Evolutionary conservation across 2,329 filamentous ascomycete genomes (phyloP).

Genomic region (Trichoderma citrinoviride): DNA sequence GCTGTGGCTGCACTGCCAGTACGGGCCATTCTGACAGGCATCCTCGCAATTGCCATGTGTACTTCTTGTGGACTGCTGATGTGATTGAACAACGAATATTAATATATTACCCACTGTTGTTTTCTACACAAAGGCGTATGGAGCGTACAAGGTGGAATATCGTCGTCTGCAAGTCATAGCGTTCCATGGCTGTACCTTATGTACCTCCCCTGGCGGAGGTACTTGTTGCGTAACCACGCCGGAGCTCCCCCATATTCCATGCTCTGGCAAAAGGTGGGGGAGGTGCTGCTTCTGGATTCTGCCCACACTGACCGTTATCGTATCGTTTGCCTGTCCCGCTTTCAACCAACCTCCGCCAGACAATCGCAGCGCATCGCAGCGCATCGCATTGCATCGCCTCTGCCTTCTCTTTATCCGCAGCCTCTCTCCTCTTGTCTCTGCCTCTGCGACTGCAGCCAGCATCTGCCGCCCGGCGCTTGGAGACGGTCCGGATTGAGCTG

Average conservation of each 20-base stretch:
- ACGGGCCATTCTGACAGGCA: too few species aligned
- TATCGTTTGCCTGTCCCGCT: background rate
- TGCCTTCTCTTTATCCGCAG: background rate
- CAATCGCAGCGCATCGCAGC: background rate
- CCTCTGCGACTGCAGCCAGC: background rate
- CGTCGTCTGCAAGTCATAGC: too few species aligned
- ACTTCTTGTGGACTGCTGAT: too few species aligned
- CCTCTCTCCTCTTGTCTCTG: background rate
- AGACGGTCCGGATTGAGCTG: background rate
- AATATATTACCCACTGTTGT: too few species aligned
- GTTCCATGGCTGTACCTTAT: too few species aligned
- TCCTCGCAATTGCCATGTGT: too few species aligned
- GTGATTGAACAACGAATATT: too few species aligned
- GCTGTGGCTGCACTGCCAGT: slow-evolving; percentile 1
- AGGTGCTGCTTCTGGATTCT: slow-evolving; percentile 18
- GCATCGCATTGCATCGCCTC: background rate
- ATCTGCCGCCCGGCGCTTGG: background rate
- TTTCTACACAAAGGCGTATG: too few species aligned
- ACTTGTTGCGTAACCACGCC: background rate
- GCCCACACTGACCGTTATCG: slow-evolving; percentile 21
- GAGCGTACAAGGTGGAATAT: too few species aligned
- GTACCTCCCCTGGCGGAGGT: slow-evolving; percentile 15
- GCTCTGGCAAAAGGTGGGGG: slow-evolving; percentile 17
- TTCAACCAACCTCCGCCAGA: slow-evolving; percentile 1
- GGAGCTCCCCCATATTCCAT: background rate